Conservation (phyloP, 2,329 filamentous ascomycete species). For the Aspergillus eucalypticola region DNA sequence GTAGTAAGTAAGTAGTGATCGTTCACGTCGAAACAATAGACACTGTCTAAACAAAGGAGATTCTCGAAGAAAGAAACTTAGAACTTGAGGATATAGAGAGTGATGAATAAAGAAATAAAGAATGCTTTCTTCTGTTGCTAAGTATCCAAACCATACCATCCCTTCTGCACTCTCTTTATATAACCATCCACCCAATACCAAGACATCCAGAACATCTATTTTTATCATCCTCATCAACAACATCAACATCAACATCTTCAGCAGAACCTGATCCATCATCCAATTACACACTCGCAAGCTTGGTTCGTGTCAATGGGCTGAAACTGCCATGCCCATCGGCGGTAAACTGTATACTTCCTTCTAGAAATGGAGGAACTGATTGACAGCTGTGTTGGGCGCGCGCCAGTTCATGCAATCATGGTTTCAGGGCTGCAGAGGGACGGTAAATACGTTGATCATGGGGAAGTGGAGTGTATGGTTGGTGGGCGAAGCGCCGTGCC, state of each 20-base stretch:
- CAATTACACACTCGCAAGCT: no score
- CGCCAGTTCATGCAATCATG: background rate
- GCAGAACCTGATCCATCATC: no score
- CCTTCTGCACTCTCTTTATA: background rate
- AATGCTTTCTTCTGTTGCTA: conserved; percentile 5
- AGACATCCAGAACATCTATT: background rate
- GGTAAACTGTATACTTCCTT: no score
- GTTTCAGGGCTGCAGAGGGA: background rate
- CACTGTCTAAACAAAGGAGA: conserved; percentile 4
- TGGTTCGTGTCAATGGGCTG: background rate
- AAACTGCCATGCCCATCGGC: background rate
- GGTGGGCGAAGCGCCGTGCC: background rate
- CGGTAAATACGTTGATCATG: background rate
- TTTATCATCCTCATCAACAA: conserved; percentile 1
- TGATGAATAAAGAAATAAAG: no score
- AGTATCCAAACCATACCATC: background rate
- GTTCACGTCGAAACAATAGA: no score
- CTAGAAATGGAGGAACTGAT: no score
- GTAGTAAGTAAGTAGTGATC: conserved; percentile 10
- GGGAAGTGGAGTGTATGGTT: background rate
- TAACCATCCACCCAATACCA: background rate
- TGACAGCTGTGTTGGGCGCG: background rate
- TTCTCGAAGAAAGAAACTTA: background rate
- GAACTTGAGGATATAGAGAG: conserved; percentile 10
- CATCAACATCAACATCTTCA: background rate